Evolutionary conservation across 192 early-diverging fungal species (phyloP), one percentile per base, ranked within the genome.

Genomic region (Gonapodya prolifera): DNA sequence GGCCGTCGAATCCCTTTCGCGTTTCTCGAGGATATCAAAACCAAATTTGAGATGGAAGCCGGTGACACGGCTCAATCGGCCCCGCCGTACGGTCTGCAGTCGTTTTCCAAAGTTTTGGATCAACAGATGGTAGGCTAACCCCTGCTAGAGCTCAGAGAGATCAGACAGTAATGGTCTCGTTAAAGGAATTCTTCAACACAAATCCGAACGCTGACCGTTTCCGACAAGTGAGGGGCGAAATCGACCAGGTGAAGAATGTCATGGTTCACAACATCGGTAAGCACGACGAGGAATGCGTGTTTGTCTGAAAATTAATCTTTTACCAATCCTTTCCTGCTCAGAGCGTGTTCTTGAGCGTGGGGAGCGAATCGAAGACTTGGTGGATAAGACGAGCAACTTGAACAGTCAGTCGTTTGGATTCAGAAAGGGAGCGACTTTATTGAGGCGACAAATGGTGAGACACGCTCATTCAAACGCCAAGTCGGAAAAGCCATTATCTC

Each of bases 231-330:
- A 92, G 93, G 78, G 91, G 92, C 32, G 94, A 96, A 83, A 94
- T 97, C 79, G 92, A 94, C 75, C 94, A 95, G 83, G 94, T 96
- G 76, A 92, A 92, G 82, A 94, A 95, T 85, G 93, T 96, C 61
- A 96, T 97, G 94, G 92, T 94, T 32, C 89, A 93, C 83, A 97
- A 97, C 80, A 97, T 97, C 78, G 91, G 89, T 87, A 87, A 80
- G 81, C n/a, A n/a, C n/a, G n/a, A n/a, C n/a, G n/a, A n/a, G n/a
- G n/a, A n/a, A n/a, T n/a, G n/a, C n/a, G n/a, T n/a, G n/a, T n/a
- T n/a, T n/a, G n/a, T n/a, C n/a, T n/a, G n/a, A n/a, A n/a, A n/a
- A n/a, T n/a, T n/a, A n/a, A n/a, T n/a, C n/a, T n/a, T n/a, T n/a
- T n/a, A n/a, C n/a, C n/a, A n/a, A n/a, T n/a, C n/a, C n/a, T n/a